A percentile compares a stretch with the other conserved stretches of the same genome.
Conservation (phyloP, 345 rosid species). For the Sisymbrium irio region DNA sequence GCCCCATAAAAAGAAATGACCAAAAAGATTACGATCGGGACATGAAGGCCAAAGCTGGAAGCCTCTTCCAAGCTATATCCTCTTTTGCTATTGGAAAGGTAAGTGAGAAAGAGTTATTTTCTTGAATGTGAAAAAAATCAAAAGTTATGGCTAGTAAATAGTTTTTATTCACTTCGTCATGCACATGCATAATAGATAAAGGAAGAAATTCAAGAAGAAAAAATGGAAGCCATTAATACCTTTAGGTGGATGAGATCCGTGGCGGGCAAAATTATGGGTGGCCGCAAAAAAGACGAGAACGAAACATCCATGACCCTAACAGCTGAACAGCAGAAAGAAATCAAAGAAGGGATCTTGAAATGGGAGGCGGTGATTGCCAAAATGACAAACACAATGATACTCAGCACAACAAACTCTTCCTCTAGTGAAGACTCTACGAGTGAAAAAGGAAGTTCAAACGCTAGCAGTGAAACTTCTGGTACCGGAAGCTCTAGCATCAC, state of each 20-base stretch:
- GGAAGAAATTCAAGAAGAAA: conserved; percentile 16
- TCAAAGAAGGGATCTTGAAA: conserved; percentile 32
- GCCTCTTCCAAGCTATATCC: conserved; percentile 22
- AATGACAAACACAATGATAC: conserved; percentile 22
- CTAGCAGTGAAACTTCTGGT: not conserved
- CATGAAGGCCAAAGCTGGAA: conserved; percentile 27
- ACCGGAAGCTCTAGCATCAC: not conserved
- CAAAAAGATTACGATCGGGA: conserved; percentile 5
- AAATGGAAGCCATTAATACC: conserved; percentile 16
- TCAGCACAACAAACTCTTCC: not conserved
- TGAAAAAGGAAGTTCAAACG: not conserved
- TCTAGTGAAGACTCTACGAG: not conserved
- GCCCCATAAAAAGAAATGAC: not conserved
- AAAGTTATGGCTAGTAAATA: not conserved
- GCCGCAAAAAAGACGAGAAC: not conserved
- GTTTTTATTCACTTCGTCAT: not conserved
- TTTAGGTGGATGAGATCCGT: conserved; percentile 6
- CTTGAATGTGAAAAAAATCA: not conserved
- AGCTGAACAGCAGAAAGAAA: conserved; percentile 25
- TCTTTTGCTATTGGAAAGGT: conserved; percentile 33
- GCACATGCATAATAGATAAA: not conserved
- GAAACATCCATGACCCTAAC: conserved; percentile 15
- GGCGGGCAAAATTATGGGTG: conserved; percentile 6
- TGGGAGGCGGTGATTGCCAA: conserved; percentile 16
- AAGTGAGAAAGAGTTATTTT: not conserved